A percentile compares a stretch with the other conserved stretches of the same genome.
phyloP scores from a whole-genome alignment of 345 rosid species.

The Alliaria petiolata region DNA sequence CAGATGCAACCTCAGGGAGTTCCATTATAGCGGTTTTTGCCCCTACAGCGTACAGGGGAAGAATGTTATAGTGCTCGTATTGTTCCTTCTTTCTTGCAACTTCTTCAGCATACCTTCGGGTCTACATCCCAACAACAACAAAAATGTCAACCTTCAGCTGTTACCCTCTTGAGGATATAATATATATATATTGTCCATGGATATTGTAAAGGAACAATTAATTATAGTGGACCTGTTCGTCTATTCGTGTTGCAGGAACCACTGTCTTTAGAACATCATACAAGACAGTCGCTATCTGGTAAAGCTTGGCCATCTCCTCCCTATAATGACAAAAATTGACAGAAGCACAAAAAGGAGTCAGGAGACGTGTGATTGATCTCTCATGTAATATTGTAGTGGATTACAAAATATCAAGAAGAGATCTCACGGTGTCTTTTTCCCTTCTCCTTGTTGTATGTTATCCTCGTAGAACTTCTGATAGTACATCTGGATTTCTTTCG shows the following conservation, averaged over 20 bases:
- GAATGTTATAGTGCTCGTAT: constrained; percentile 73
- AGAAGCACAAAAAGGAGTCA: constrained; percentile 12
- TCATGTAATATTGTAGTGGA: too few species aligned
- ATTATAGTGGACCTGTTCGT: constrained; percentile 57
- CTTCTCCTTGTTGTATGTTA: constrained; percentile 53
- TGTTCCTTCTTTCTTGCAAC: constrained; percentile 61
- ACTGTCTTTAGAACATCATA: constrained; percentile 75
- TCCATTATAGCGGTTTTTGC: constrained; percentile 74
- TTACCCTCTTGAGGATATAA: constrained; percentile 8
- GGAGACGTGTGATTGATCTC: background rate
- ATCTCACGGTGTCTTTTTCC: constrained; percentile 74
- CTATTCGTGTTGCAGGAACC: constrained; percentile 44
- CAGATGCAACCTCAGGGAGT: constrained; percentile 70
- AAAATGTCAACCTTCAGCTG: constrained; percentile 12
- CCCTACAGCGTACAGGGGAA: constrained; percentile 66
- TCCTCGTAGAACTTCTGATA: constrained; percentile 63
- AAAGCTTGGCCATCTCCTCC: constrained; percentile 89
- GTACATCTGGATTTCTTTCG: constrained; percentile 61
- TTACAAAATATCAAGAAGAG: background rate
- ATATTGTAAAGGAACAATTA: constrained; percentile 11
- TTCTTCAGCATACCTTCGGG: constrained; percentile 50
- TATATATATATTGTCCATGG: background rate
- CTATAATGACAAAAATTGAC: constrained; percentile 39
- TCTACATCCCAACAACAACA: constrained; percentile 41
- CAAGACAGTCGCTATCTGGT: constrained; percentile 82